Evolutionary conservation across 371 early-diverging fungal species (phyloP).

Genomic region (Mucor circinelloides): DNA sequence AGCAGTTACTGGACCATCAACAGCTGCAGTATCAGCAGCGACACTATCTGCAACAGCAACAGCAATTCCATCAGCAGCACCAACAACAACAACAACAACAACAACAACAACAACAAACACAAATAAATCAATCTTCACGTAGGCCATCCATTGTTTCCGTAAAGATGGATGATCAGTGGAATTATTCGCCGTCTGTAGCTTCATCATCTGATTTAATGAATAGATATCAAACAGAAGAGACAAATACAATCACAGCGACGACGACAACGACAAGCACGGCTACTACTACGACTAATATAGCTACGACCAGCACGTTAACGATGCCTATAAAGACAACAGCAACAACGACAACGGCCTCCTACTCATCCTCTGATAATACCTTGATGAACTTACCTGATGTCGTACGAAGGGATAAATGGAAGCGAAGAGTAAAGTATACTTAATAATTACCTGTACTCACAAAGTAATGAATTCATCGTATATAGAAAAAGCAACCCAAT

Average conservation of each 20-base stretch:
- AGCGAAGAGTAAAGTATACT: conserved; percentile 17
- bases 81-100: not conserved
- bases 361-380: not conserved
- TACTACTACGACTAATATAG: not conserved
- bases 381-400: not conserved
- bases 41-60: not conserved
- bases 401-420: conserved; percentile 22
- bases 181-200: not conserved
- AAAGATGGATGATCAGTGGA: not conserved
- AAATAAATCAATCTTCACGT: not conserved
- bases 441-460: not conserved
- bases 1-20: not conserved
- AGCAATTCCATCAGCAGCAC: not conserved
- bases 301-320: not conserved
- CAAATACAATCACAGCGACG: not conserved
- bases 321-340: not conserved
- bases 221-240: not conserved
- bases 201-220: conserved; percentile 2
- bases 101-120: conserved; percentile 2
- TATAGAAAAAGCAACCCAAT: conserved; percentile 12
- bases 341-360: not conserved
- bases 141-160: not conserved
- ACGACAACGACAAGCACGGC: not conserved
- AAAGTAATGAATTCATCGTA: not conserved
- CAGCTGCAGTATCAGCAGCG: conserved; percentile 2